Evolutionary conservation across 805 yeast genomes (phyloP).

Genomic region (Candida vaughaniae): DNA sequence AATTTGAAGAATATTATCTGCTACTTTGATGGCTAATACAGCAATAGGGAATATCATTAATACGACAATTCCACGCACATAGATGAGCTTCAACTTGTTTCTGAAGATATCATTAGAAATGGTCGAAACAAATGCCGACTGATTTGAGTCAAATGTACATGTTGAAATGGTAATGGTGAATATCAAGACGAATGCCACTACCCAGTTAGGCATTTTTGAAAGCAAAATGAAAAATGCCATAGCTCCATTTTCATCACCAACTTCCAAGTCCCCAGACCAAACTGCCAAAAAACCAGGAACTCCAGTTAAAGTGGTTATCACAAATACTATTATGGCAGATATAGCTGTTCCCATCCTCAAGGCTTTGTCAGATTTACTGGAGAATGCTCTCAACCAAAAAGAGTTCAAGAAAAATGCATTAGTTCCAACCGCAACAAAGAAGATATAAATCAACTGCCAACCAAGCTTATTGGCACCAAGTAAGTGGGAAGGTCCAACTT

Average conservation of each 20-base stretch:
- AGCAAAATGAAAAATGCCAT: slow-evolving; percentile 74
- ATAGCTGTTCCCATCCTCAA: slow-evolving; percentile 71
- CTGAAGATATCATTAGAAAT: slow-evolving; percentile 88
- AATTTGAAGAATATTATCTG: slow-evolving; percentile 80
- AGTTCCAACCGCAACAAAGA: slow-evolving; percentile 82
- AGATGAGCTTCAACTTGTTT: slow-evolving; percentile 67
- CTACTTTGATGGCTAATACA: slow-evolving; percentile 78
- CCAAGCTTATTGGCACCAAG: slow-evolving; percentile 70
- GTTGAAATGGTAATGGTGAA: slow-evolving; percentile 75
- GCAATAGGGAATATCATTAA: slow-evolving; percentile 82
- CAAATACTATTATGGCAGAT: slow-evolving; percentile 66
- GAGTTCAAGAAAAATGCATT: slow-evolving; percentile 90
- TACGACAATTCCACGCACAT: slow-evolving; percentile 68
- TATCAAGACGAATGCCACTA: slow-evolving; percentile 77
- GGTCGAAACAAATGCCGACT: slow-evolving; percentile 84
- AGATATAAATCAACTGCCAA: slow-evolving; percentile 85
- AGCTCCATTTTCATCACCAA: slow-evolving; percentile 54
- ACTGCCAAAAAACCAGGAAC: slow-evolving; percentile 84
- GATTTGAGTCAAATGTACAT: slow-evolving; percentile 86
- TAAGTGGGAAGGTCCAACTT: slow-evolving; percentile 63
- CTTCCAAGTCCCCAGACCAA: slow-evolving; percentile 73
- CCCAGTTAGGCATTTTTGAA: slow-evolving; percentile 78
- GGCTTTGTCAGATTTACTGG: slow-evolving; percentile 75
- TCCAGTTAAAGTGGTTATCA: slow-evolving; percentile 71
- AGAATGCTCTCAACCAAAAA: slow-evolving; percentile 93